Conservation (phyloP, 2,329 filamentous ascomycete genomes). For the Cladosporium phlei region DNA sequence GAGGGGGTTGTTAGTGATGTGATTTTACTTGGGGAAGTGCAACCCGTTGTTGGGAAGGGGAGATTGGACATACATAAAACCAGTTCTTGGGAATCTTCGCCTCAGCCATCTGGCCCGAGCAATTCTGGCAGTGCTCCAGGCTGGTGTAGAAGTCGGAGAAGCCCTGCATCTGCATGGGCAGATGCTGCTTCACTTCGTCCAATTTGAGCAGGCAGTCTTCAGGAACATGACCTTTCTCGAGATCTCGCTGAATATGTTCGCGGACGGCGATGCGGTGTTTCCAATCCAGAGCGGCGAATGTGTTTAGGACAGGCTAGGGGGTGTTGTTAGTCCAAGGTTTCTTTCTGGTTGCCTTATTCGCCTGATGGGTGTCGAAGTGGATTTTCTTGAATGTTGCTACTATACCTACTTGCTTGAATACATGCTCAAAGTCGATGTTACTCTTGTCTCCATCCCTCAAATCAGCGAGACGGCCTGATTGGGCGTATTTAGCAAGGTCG, state of each 20-base stretch:
- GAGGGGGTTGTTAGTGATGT: no score
- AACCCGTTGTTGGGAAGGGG: not conserved
- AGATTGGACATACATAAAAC: not conserved
- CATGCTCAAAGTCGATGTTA: not conserved
- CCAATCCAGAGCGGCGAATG: conserved; percentile 45
- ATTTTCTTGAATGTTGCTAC: not conserved
- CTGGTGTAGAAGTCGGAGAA: conserved; percentile 58
- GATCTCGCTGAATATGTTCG: conserved; percentile 35
- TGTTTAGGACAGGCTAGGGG: conserved; percentile 41
- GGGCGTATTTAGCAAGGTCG: conserved; percentile 21
- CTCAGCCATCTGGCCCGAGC: conserved; percentile 42
- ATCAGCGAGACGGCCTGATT: not conserved
- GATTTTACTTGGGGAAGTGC: not conserved
- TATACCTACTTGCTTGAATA: not conserved
- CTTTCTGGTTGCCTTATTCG: not conserved
- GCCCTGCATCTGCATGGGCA: conserved; percentile 53
- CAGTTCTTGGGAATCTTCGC: conserved; percentile 23
- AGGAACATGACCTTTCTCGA: conserved; percentile 26
- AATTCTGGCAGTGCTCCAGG: conserved; percentile 49
- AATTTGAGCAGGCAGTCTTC: conserved; percentile 33
- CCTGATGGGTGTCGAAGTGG: no score
- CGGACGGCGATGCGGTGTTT: conserved; percentile 35
- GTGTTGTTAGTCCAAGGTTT: not conserved
- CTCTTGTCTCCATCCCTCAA: not conserved
- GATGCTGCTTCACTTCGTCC: conserved; percentile 43